Evolutionary conservation across 2,329 filamentous ascomycete genomes (phyloP).

Genomic region (Polytolypa hystricis): DNA sequence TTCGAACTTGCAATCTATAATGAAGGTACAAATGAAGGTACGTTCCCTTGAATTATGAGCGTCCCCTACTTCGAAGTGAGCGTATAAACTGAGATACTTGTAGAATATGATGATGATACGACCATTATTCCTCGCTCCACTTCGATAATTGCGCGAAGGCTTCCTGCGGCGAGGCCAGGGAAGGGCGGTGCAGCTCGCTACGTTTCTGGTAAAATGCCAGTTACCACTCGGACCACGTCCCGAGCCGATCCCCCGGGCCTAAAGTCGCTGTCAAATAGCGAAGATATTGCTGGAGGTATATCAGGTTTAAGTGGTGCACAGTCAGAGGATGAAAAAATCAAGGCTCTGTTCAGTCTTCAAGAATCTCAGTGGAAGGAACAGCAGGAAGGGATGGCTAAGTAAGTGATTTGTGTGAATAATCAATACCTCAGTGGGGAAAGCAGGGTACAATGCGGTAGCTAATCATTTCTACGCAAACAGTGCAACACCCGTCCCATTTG

Average conservation of each 20-base stretch:
- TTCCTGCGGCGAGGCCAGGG: conserved; percentile 73
- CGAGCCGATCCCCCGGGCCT: conserved; percentile 50
- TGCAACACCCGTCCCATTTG: conserved; percentile 34
- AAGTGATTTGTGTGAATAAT: too few species aligned
- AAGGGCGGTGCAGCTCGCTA: conserved; percentile 88
- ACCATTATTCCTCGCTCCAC: conserved; percentile 94
- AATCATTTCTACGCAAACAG: too few species aligned
- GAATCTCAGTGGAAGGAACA: conserved; percentile 88
- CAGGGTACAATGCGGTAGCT: too few species aligned
- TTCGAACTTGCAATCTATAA: conserved; percentile 93
- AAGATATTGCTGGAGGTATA: conserved; percentile 29
- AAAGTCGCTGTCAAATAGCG: conserved; percentile 27
- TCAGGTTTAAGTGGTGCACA: conserved; percentile 63
- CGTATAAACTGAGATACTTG: too few species aligned
- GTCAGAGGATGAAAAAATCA: conserved; percentile 89
- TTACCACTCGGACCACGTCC: conserved; percentile 69
- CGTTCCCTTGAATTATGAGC: conserved; percentile 27
- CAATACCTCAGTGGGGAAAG: too few species aligned
- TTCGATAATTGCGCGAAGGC: conserved; percentile 76
- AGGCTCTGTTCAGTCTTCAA: conserved; percentile 81
- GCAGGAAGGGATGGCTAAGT: conserved; percentile 85
- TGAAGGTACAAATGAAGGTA: conserved; percentile 84
- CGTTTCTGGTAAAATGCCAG: conserved; percentile 90
- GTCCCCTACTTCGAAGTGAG: too few species aligned
- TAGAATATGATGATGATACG: conserved; percentile 96